These are phyloP conservation scores for Neoboletus subvelutipes DNA, from an alignment of 768 basidiomycete genomes.

Conservation along the genomic window DNA sequence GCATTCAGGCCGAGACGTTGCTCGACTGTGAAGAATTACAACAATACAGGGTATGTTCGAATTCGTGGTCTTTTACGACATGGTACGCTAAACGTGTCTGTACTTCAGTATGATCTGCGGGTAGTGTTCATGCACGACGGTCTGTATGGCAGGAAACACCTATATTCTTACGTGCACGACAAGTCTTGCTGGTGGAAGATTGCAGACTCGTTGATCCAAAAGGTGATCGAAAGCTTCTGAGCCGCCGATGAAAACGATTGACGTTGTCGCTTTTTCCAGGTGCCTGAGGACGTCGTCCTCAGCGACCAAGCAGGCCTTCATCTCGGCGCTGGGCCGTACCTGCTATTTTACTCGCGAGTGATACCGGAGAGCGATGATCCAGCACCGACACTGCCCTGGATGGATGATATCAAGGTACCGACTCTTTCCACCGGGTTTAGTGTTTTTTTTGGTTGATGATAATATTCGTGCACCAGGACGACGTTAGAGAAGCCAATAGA, in stretches of 20 bases:
- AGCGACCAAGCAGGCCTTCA: conserved; percentile 71
- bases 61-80: neutral
- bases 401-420: conserved; percentile 30
- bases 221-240: conserved; percentile 39
- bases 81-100: neutral
- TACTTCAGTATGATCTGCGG: conserved; percentile 73
- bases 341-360: conserved; percentile 64
- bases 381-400: conserved; percentile 23
- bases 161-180: conserved; percentile 72
- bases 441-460: neutral
- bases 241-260: neutral
- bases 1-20: conserved; percentile 42
- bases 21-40: conserved; percentile 69
- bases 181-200: conserved; percentile 80
- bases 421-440: neutral
- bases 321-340: conserved; percentile 73
- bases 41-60: conserved; percentile 48
- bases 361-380: conserved; percentile 22
- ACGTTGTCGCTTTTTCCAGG: conserved; percentile 41
- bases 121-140: conserved; percentile 79
- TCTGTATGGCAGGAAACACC: conserved; percentile 70
- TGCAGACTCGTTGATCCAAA: conserved; percentile 63
- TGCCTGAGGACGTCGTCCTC: conserved; percentile 66
- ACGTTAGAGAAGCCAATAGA: conserved; percentile 38
- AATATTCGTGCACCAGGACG: conserved; percentile 17